phyloP scores from a whole-genome alignment of 768 basidiomycete genomes.

The Collybiopsis confluens region DNA sequence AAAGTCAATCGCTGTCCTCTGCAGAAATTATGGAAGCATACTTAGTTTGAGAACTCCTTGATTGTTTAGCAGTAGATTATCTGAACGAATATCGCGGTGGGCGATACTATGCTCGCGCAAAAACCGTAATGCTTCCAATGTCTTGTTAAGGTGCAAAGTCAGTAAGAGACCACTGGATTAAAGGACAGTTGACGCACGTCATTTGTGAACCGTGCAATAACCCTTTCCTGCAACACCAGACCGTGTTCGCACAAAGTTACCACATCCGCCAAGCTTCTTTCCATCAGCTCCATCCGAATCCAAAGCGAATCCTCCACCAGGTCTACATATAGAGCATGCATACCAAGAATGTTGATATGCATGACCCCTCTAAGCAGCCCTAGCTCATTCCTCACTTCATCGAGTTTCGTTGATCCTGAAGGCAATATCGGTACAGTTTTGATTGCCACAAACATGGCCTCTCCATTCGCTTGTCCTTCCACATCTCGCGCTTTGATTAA shows the following conservation, averaged over 20 bases:
- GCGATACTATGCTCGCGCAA: constrained; percentile 64
- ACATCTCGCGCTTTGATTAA: constrained; percentile 33
- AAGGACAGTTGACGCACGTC: constrained; percentile 52
- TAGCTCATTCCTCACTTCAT: constrained; percentile 60
- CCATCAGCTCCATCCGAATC: constrained; percentile 91
- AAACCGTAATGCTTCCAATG: constrained; percentile 61
- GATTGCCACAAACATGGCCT: constrained; percentile 60
- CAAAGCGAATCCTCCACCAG: constrained; percentile 64
- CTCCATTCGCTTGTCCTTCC: constrained; percentile 28
- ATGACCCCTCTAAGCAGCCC: constrained; percentile 49
- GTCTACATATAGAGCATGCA: constrained; percentile 72
- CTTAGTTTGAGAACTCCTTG: constrained; percentile 72
- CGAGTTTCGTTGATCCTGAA: constrained; percentile 56
- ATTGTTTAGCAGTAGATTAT: constrained; percentile 72
- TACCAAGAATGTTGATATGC: constrained; percentile 59
- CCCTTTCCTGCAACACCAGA: constrained; percentile 59
- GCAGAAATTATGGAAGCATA: constrained; percentile 29
- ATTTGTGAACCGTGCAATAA: constrained; percentile 68
- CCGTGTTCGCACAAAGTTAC: constrained; percentile 61
- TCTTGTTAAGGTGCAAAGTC: constrained; percentile 32
- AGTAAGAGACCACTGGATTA: constrained; percentile 4
- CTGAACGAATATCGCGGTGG: constrained; percentile 81
- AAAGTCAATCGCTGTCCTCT: neutral
- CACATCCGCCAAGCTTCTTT: constrained; percentile 80
- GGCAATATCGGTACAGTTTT: constrained; percentile 66